These are phyloP conservation scores for Cryphonectria carpinicola DNA, from an alignment of 2,329 filamentous ascomycete species.

Conservation along the genomic window DNA sequence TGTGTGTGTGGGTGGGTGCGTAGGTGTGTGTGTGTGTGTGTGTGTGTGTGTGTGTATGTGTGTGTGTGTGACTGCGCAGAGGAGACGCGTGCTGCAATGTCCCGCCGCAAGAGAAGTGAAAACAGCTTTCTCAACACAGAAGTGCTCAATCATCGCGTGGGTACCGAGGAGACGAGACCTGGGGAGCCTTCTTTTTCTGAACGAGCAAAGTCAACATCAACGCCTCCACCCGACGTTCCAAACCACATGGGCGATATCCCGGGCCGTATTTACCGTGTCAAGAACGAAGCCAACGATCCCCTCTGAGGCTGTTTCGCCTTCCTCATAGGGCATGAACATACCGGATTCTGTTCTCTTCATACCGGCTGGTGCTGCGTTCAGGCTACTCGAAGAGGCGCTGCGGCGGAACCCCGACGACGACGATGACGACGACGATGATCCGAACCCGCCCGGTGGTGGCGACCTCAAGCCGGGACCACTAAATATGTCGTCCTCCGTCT, in stretches of 20 bases:
- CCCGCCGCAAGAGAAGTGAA: constrained; percentile 14
- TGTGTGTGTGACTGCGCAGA: background rate
- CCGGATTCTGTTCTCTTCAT: constrained; percentile 82
- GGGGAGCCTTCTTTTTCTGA: constrained; percentile 36
- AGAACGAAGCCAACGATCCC: constrained; percentile 79
- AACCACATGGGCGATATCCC: constrained; percentile 72
- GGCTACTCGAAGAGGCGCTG: constrained; percentile 52
- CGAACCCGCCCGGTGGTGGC: constrained; percentile 26
- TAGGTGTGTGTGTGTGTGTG: background rate
- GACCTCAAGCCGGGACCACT: constrained; percentile 32
- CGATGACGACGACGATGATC: constrained; percentile 32
- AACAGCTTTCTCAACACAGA: constrained; percentile 8
- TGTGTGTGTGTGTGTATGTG: background rate
- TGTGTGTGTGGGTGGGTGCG: background rate
- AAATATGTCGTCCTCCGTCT: constrained; percentile 33
- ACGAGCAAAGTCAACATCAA: constrained; percentile 42
- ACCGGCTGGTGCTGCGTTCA: constrained; percentile 58
- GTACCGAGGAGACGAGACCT: constrained; percentile 19
- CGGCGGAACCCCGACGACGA: constrained; percentile 47
- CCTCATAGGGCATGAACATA: constrained; percentile 89
- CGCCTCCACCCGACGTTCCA: constrained; percentile 72
- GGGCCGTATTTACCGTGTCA: constrained; percentile 76
- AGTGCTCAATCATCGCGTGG: constrained; percentile 18
- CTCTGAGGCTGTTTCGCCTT: constrained; percentile 66
- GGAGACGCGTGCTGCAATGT: constrained; percentile 15